These are phyloP conservation scores for Chaetoscypha palmicola DNA, from an alignment of 2,329 filamentous ascomycete genomes.

Conservation along the genomic window DNA sequence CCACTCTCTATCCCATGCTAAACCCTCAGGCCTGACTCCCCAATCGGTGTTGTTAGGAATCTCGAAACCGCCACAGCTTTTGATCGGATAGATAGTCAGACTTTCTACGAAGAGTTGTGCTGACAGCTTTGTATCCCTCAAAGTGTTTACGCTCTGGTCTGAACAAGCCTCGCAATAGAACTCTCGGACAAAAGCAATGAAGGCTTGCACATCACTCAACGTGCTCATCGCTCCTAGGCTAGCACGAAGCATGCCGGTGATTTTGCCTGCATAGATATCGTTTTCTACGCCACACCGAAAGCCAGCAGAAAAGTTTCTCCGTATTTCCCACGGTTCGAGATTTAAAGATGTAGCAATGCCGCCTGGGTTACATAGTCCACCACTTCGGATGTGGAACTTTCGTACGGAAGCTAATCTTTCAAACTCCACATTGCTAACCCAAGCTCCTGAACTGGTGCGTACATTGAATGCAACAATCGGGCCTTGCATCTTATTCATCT, in stretches of 20 bases:
- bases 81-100: conserved; percentile 81
- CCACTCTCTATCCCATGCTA: conserved; percentile 96
- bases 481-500: conserved; percentile 44
- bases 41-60: conserved; percentile 60
- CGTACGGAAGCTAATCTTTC: conserved; percentile 78
- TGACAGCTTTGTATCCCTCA: not conserved
- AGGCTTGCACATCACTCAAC: conserved; percentile 61
- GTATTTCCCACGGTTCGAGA: conserved; percentile 75
- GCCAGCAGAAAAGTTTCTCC: conserved; percentile 74
- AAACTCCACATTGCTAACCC: conserved; percentile 76
- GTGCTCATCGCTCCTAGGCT: conserved; percentile 92
- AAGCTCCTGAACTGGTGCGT: conserved; percentile 58
- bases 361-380: conserved; percentile 86
- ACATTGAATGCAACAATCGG: conserved; percentile 83
- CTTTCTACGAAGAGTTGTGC: conserved; percentile 47
- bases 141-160: not conserved
- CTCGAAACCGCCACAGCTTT: conserved; percentile 78
- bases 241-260: conserved; percentile 77
- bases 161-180: conserved; percentile 41
- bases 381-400: conserved; percentile 77
- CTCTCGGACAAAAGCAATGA: conserved; percentile 65
- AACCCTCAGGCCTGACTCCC: conserved; percentile 73
- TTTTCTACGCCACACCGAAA: conserved; percentile 78
- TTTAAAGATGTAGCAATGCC: conserved; percentile 68
- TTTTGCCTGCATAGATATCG: conserved; percentile 75